Evolutionary conservation across 805 yeast species (phyloP).

Genomic region (Candida arabinofermentans): DNA sequence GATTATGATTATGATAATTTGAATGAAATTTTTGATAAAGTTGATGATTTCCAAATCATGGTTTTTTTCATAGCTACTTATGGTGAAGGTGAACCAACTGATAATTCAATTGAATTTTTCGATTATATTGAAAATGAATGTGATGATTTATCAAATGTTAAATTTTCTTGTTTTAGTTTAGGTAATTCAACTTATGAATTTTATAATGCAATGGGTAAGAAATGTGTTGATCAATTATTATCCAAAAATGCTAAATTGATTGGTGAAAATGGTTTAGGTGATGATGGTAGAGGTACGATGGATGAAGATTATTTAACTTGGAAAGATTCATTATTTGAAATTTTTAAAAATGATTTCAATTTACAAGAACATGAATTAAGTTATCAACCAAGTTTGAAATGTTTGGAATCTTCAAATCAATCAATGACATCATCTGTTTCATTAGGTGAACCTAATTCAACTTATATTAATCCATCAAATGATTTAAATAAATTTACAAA

Average conservation of each 20-base stretch:
- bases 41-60: slow-evolving; percentile 48
- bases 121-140: slow-evolving; percentile 62
- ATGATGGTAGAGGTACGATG: slow-evolving; percentile 90
- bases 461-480: slow-evolving; percentile 40
- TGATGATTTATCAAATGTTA: slow-evolving; percentile 51
- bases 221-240: slow-evolving; percentile 46
- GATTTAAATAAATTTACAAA: slow-evolving; percentile 34
- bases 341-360: slow-evolving; percentile 57
- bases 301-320: slow-evolving; percentile 93
- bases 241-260: slow-evolving; percentile 69
- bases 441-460: slow-evolving; percentile 77
- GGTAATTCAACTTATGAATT: slow-evolving; percentile 95
- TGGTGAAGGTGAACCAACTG: slow-evolving; percentile 99
- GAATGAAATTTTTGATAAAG: slow-evolving; percentile 54
- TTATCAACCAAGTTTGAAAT: slow-evolving; percentile 66
- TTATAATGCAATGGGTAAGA: slow-evolving; percentile 78
- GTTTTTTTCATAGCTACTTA: slow-evolving; percentile 83
- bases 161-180: slow-evolving; percentile 78
- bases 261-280: slow-evolving; percentile 86
- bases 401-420: slow-evolving; percentile 35
- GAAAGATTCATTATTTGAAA: slow-evolving; percentile 76
- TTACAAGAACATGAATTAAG: slow-evolving; percentile 76
- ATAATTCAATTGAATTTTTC: slow-evolving; percentile 79
- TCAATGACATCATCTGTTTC: slow-evolving; percentile 39
- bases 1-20: slow-evolving; percentile 82